These are phyloP conservation scores for Ophiognomonia clavigignenti-juglandacearum DNA, from an alignment of 2,329 filamentous ascomycete genomes.

Conservation along the genomic window DNA sequence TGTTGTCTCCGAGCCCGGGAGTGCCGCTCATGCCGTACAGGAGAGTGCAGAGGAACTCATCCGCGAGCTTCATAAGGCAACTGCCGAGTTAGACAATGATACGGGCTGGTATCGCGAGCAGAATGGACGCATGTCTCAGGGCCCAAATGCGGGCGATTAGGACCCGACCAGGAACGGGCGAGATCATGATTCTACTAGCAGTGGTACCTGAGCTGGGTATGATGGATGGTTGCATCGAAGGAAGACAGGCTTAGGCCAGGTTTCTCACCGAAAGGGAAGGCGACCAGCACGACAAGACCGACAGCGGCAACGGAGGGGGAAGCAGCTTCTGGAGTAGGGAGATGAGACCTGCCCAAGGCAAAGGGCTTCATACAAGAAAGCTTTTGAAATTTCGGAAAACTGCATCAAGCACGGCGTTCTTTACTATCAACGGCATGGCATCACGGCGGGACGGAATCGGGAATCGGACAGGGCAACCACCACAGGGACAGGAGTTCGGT, in stretches of 20 bases:
- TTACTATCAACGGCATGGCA: constrained; percentile 1
- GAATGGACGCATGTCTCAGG: constrained; percentile 31
- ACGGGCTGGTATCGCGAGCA: constrained; percentile 43
- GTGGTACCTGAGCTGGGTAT: not conserved
- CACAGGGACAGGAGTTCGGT: not conserved
- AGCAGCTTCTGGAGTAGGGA: not conserved
- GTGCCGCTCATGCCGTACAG: constrained; percentile 28
- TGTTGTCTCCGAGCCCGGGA: constrained; percentile 41
- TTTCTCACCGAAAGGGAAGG: not conserved
- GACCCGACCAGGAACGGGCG: constrained; percentile 25
- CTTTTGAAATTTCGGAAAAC: not conserved
- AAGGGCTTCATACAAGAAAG: not conserved
- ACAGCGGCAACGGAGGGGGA: not conserved
- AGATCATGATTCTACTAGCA: not conserved
- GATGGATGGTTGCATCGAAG: not conserved
- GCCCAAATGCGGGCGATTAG: constrained; percentile 23
- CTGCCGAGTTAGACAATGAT: constrained; percentile 41
- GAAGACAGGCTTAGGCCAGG: not conserved
- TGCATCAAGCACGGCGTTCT: constrained; percentile 17
- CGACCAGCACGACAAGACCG: not conserved
- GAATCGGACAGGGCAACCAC: not conserved
- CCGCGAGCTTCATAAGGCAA: constrained; percentile 35
- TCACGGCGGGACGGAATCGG: not conserved
- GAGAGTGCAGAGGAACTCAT: constrained; percentile 32
- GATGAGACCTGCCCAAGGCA: not conserved